Base-by-base conservation (phyloP, 1,284 basidiomycete species). In the Irpex lacteus region DNA sequence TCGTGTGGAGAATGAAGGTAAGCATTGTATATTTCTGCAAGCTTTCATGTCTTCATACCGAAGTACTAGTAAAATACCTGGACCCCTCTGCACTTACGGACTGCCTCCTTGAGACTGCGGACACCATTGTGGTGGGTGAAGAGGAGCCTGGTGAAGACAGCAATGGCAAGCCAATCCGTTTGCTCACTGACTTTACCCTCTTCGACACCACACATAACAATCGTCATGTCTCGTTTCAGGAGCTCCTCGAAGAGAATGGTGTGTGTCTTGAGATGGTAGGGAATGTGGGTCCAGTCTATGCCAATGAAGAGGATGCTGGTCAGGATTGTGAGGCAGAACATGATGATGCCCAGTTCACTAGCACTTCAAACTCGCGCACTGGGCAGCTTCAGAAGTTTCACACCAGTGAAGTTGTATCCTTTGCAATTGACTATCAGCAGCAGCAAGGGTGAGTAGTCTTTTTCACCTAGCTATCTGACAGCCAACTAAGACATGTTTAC, bases 291-390 rank as follows among this genome's bases (percentile, higher is more conserved):
- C 71, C 80, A 0, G 68, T 70, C 5, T 75, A 74, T 50, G 72
- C 75, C 19, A 69, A 76, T 21, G 80, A 81, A 18, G 82, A 83
- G 63, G 80, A 78, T 61, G 79, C 72, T 49, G 83, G 74, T 0
- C 77, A 80, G 40, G 82, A 83, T 32, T 21, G 8, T 36, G 54
- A 56, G 32, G 54, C 34, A 11, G 54, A 56, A 26, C 15, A 8
- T 6, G 26, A 56, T 36, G 54, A 56, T 13, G 54, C 34, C 7
- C 13, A 56, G 50, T 8, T n/a, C 50, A 2, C 11, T 18, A 18
- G 18, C 50, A 52, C 40, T 11, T 15, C 8, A 19, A 18, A 8
- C 34, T 11, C 8, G 34, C 26, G 7, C 8, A 11, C 9, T 13
- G 26, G 26, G 5, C 34, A 56, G 9, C 21, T 36, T 36, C 74